Evolutionary conservation across 352 stramenopile species (phyloP).

Genomic region (Phytophthora uliginosa): DNA sequence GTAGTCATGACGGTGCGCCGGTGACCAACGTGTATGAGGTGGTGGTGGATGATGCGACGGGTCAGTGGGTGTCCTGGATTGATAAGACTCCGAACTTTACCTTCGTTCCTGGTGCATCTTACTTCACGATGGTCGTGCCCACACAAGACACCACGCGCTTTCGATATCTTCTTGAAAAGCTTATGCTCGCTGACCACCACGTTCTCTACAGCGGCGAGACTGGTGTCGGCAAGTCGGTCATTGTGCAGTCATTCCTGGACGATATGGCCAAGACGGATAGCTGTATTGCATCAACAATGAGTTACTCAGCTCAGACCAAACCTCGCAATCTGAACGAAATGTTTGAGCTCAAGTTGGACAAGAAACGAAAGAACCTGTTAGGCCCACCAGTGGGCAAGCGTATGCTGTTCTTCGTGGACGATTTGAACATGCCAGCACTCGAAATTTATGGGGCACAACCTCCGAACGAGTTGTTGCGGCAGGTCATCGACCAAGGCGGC

Average conservation of each 20-base stretch:
- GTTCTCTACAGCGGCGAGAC: conserved; percentile 94
- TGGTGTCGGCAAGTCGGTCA: conserved; percentile 95
- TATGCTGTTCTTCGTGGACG: conserved; percentile 93
- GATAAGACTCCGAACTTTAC: conserved; percentile 91
- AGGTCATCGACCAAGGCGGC: conserved; percentile 92
- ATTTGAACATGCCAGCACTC: conserved; percentile 95
- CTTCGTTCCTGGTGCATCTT: conserved; percentile 87
- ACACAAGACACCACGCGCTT: conserved; percentile 97
- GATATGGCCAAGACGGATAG: conserved; percentile 87
- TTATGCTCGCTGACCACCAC: conserved; percentile 86
- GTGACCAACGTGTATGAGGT: conserved; percentile 91
- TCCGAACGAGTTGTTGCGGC: conserved; percentile 92
- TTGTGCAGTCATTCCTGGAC: conserved; percentile 93
- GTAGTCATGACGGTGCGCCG: conserved; percentile 42
- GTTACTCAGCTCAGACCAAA: conserved; percentile 92
- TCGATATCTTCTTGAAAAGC: conserved; percentile 92
- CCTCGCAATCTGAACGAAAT: conserved; percentile 87
- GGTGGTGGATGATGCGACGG: conserved; percentile 79
- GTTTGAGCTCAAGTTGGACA: conserved; percentile 86
- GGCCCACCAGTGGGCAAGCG: conserved; percentile 78
- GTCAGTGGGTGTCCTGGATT: conserved; percentile 88
- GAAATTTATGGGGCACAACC: conserved; percentile 95
- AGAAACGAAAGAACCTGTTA: conserved; percentile 88
- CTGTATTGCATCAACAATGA: conserved; percentile 90
- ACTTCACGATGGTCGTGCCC: conserved; percentile 96